phyloP scores from a whole-genome alignment of 768 basidiomycete genomes.

The Kwoniella sp. region DNA sequence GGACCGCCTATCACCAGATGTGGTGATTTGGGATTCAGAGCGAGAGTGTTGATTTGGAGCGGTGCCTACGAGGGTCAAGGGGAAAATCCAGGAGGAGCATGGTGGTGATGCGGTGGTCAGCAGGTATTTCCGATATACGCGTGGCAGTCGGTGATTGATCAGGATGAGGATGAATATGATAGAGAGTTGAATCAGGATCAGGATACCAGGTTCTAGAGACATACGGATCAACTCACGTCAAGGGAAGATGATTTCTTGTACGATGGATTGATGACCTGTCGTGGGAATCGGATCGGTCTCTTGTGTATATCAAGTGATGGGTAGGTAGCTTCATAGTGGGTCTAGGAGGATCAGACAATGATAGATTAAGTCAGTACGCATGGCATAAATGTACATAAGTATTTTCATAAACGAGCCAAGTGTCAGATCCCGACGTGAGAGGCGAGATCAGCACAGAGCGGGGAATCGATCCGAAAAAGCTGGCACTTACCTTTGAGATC shows the following conservation, averaged over 20 bases:
- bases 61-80: constrained; percentile 33
- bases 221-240: constrained; percentile 23
- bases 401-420: no score
- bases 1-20: constrained; percentile 51
- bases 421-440: no score
- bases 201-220: not conserved
- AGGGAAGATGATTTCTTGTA: constrained; percentile 54
- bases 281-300: constrained; percentile 62
- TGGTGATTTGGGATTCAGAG: constrained; percentile 33
- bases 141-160: no score
- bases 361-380: not conserved
- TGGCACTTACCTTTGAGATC: constrained; percentile 6
- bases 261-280: constrained; percentile 62
- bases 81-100: not conserved
- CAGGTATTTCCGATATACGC: no score
- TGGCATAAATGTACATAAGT: no score
- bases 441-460: no score
- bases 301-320: constrained; percentile 60
- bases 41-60: constrained; percentile 48
- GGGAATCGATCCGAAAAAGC: not conserved
- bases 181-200: not conserved
- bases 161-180: no score
- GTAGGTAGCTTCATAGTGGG: constrained; percentile 38
- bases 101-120: no score
- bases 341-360: constrained; percentile 24